Percentiles rank a stretch among this genome's conserved stretches.
phyloP scores from a whole-genome alignment of 257 asterid genomes.

The Capsicum chinense region DNA sequence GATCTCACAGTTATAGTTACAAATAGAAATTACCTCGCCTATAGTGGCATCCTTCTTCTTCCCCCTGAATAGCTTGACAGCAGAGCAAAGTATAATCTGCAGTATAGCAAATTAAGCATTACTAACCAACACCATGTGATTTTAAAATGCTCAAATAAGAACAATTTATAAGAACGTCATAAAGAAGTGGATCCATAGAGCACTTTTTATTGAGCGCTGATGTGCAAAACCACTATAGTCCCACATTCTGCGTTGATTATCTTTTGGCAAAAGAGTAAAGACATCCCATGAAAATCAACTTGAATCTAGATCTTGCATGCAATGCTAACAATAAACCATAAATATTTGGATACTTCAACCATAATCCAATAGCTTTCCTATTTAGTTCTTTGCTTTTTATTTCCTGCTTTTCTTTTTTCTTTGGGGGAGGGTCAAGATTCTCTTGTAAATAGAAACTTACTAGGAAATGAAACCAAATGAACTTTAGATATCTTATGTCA shows the following conservation, averaged over 20 bases:
- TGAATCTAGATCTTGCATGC: not conserved
- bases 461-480: slow-evolving; percentile 14
- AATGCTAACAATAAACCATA: slow-evolving; percentile 8
- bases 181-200: not conserved
- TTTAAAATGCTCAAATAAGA: not conserved
- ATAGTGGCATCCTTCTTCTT: slow-evolving; percentile 85
- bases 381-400: not conserved
- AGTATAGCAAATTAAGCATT: slow-evolving; percentile 24
- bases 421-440: not conserved
- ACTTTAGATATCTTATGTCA: slow-evolving; percentile 12
- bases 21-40: slow-evolving; percentile 66
- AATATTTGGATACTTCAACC: slow-evolving; percentile 16
- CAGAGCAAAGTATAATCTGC: slow-evolving; percentile 94
- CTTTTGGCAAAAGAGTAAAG: not conserved
- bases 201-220: not conserved
- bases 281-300: not conserved
- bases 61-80: slow-evolving; percentile 84
- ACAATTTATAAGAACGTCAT: not conserved
- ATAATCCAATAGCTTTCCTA: not conserved
- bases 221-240: not conserved
- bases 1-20: slow-evolving; percentile 2
- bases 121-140: slow-evolving; percentile 7
- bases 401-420: not conserved
- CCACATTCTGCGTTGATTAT: not conserved
- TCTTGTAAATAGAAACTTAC: slow-evolving; percentile 4